Base-by-base conservation (phyloP, 306 rosid genomes). In the Rosa lucieae region DNA sequence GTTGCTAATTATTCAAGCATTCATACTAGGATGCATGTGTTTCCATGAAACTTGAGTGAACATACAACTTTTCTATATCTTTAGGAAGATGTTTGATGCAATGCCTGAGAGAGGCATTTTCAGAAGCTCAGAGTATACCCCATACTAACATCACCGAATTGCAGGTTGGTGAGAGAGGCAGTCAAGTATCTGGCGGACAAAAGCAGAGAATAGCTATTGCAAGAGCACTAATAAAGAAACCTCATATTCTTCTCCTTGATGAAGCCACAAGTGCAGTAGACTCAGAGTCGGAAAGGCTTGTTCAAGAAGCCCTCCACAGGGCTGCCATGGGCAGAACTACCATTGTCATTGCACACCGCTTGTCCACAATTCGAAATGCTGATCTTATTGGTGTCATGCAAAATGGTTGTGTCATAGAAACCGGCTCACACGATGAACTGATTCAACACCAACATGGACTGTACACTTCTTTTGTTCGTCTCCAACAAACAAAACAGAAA, bases 231-330 rank as follows among this genome's bases (percentile, higher is more conserved):
- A 32, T 32, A 32, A 32, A 32, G 37, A 32, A 32, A 32, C 37
- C 37, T 32, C 37, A 2, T 32, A 2, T 32, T 32, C 37, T 32
- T 32, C 37, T 32, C 37, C 37, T 32, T 32, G 37, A 32, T 32
- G 37, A 91, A 75, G 97, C 97, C 12, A 91, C 97, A 2, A 91
- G 94, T 21, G 97, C 94, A 0, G n/a, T 89, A 5, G 93, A 91
- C 73, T 66, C 87, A 0, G 88, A 86, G n/a, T 89, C 94, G 0
- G 94, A 91, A 61, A 70, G 82, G 48, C 59, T 84, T 0, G 94
- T 91, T 6, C 97, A 91, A 81, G 79, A 85, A 49, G 92, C 92
- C 2, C 52, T 89, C 5, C 88, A 89, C 85, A 70, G 77, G 6
- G 91, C 74, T 10, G 75, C 86, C 0, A 29, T 73, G 3, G 89